These are phyloP conservation scores for Vaucheria bursata DNA, from an alignment of 352 stramenopile species.

Conservation along the genomic window DNA sequence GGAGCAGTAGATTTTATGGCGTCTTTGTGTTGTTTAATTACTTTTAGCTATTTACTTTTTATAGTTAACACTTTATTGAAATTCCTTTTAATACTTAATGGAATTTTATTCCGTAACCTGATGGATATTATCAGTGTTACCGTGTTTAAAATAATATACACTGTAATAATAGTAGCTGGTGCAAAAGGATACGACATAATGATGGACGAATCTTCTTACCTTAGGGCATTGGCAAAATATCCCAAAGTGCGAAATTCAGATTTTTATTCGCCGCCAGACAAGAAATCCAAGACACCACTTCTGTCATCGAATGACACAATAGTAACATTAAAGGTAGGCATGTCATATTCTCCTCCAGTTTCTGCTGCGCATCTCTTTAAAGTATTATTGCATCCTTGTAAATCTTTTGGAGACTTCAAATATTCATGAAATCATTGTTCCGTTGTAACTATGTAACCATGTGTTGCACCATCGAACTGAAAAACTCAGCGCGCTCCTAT, in stretches of 20 bases:
- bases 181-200: background rate
- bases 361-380: background rate
- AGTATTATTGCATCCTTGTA: background rate
- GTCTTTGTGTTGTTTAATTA: too few species aligned
- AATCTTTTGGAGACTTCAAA: too few species aligned
- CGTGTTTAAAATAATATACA: background rate
- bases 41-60: too few species aligned
- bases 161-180: background rate
- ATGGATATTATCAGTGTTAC: background rate
- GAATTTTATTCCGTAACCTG: background rate
- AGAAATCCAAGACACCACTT: slow-evolving; percentile 1
- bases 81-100: too few species aligned
- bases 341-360: background rate
- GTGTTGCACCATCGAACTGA: too few species aligned
- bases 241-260: background rate
- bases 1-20: too few species aligned
- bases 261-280: background rate
- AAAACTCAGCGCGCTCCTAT: background rate
- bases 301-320: background rate
- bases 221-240: background rate
- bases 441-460: too few species aligned
- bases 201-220: background rate
- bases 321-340: slow-evolving; percentile 2
- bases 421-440: too few species aligned
- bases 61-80: too few species aligned